phyloP scores from a whole-genome alignment of 202 grass and related monocot species.

The Dendrocalamus latiflorus region DNA sequence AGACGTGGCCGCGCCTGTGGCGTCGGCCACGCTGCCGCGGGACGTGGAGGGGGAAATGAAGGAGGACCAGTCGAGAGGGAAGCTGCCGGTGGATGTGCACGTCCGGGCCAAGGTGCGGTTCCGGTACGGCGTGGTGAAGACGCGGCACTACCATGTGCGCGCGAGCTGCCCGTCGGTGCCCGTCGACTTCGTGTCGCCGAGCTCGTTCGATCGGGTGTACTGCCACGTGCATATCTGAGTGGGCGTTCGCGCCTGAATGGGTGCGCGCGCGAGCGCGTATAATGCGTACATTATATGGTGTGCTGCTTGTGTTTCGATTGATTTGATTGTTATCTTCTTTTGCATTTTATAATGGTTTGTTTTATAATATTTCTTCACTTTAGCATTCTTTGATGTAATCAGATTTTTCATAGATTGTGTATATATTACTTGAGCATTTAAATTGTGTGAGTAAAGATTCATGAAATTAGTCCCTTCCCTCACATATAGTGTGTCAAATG shows the following conservation, averaged over 20 bases:
- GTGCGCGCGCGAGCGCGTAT: background rate
- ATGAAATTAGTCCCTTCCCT: background rate
- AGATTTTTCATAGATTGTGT: background rate
- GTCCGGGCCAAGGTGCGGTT: slow-evolving; percentile 45
- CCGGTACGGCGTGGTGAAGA: slow-evolving; percentile 52
- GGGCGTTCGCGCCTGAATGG: background rate
- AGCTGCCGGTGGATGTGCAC: slow-evolving; percentile 60
- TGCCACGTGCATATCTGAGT: slow-evolving; percentile 47
- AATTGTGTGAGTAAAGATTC: background rate
- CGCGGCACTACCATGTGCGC: slow-evolving; percentile 44
- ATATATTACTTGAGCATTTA: background rate
- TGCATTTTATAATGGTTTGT: background rate
- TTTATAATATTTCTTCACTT: background rate
- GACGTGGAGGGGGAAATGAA: slow-evolving; percentile 31
- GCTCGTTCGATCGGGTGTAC: slow-evolving; percentile 49
- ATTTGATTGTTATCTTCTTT: background rate
- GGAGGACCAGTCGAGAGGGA: slow-evolving; percentile 40
- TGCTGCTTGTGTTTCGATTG: background rate
- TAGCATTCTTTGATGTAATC: slow-evolving; percentile 11
- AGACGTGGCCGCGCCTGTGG: slow-evolving; percentile 26
- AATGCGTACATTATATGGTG: background rate
- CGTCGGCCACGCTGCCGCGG: slow-evolving; percentile 9
- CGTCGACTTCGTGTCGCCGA: slow-evolving; percentile 38
- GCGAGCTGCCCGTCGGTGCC: slow-evolving; percentile 46
- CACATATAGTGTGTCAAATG: too few relatives aligned